A percentile compares a stretch with the other conserved stretches of the same genome.
Evolutionary conservation across 1,139 yeast species (phyloP).

Genomic region (Magnusiomyces sp.): DNA sequence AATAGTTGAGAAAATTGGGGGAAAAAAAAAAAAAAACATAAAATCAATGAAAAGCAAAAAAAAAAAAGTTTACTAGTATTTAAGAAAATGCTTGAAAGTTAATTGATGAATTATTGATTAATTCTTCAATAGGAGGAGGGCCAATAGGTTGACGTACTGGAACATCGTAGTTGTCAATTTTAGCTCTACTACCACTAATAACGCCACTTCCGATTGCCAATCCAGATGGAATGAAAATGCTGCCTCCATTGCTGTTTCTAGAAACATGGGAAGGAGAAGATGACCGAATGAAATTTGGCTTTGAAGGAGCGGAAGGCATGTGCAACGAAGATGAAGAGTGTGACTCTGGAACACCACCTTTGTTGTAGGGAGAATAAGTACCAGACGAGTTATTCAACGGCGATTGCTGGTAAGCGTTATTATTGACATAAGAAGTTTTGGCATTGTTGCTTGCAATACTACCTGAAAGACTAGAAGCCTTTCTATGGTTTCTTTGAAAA

Average conservation of each 20-base stretch:
- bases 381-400: no score
- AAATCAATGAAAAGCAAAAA: neutral
- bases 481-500: constrained; percentile 24
- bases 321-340: no score
- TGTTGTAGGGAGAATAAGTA: no score
- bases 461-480: constrained; percentile 25
- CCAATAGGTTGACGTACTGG: constrained; percentile 29
- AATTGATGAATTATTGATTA: neutral
- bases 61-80: neutral
- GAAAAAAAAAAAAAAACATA: neutral
- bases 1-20: neutral
- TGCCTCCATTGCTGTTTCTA: no score
- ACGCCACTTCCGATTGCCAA: no score
- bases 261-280: no score
- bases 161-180: constrained; percentile 20
- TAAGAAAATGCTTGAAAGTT: neutral
- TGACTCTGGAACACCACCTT: no score
- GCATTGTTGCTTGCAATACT: constrained; percentile 10
- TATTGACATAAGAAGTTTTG: no score
- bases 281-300: no score
- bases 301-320: no score
- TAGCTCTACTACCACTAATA: no score
- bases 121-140: constrained; percentile 27
- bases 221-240: neutral
- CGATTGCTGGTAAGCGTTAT: no score